Conservation (phyloP, 2,329 filamentous ascomycete species). For the Fusarium pseudoanthophilum region DNA sequence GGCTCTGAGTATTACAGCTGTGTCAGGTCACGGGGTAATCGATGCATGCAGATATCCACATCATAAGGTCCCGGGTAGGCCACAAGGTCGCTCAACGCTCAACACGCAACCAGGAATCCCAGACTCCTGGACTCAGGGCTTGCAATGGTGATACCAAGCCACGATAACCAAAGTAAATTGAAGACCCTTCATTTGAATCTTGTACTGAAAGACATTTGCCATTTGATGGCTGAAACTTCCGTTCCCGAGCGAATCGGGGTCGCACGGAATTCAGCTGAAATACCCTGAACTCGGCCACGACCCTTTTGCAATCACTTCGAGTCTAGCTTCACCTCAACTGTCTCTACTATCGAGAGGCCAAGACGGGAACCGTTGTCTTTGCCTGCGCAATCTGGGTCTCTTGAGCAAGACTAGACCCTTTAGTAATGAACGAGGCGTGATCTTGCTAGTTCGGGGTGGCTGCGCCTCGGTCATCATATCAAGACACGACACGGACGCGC, state of each 20-base stretch:
- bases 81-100: no score
- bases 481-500: constrained; percentile 7
- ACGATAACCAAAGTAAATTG: not conserved
- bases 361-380: constrained; percentile 27
- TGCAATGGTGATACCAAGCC: constrained; percentile 10
- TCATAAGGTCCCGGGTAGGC: not conserved
- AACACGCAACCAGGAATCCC: not conserved
- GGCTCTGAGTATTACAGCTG: not conserved
- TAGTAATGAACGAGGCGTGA: constrained; percentile 13
- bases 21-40: not conserved
- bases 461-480: constrained; percentile 4
- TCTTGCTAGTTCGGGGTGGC: constrained; percentile 2
- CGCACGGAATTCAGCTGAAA: constrained; percentile 5
- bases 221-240: not conserved
- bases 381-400: constrained; percentile 6
- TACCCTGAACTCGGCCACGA: constrained; percentile 8
- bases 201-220: not conserved
- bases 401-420: not conserved
- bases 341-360: constrained; percentile 14
- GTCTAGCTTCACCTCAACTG: constrained; percentile 1
- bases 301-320: constrained; percentile 1
- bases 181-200: constrained; percentile 5
- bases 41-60: not conserved
- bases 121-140: not conserved
- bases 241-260: not conserved